Percentiles rank a stretch among this genome's conserved stretches.
Conservation (phyloP, 2,329 filamentous ascomycete genomes). For the Fusarium sp. region DNA sequence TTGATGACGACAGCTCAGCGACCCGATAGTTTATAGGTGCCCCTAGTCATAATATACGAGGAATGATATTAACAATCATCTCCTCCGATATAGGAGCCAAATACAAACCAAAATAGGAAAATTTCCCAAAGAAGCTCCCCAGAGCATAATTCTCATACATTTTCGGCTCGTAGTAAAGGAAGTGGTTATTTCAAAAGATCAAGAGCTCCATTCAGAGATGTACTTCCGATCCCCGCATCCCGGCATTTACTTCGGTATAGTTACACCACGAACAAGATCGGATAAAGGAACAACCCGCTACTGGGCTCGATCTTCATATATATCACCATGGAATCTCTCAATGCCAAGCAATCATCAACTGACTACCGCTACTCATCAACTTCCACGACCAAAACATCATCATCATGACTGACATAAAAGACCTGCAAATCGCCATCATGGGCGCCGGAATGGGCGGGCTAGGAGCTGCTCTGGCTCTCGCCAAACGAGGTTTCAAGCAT, state of each 20-base stretch:
- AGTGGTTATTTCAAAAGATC: neutral
- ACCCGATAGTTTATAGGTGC: neutral
- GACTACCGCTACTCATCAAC: neutral
- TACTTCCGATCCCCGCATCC: constrained; percentile 36
- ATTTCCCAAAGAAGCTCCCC: neutral
- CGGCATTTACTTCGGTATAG: constrained; percentile 41
- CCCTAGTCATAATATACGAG: neutral
- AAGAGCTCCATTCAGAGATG: constrained; percentile 18
- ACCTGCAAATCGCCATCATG: constrained; percentile 44
- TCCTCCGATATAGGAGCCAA: constrained; percentile 15
- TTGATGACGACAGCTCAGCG: constrained; percentile 4
- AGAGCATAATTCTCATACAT: neutral
- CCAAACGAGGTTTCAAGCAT: constrained; percentile 46
- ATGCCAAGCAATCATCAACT: neutral
- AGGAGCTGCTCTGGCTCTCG: constrained; percentile 54
- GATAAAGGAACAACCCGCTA: constrained; percentile 37
- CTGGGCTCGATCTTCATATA: constrained; percentile 1
- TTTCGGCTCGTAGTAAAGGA: neutral
- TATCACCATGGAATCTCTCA: neutral
- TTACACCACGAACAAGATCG: constrained; percentile 15
- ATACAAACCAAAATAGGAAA: neutral
- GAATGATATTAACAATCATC: neutral
- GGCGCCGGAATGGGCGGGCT: constrained; percentile 57
- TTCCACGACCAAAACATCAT: neutral
- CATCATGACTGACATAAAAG: constrained; percentile 35